These are phyloP conservation scores for Diaporthe batatas DNA, from an alignment of 2,329 filamentous ascomycete species.

Conservation along the genomic window DNA sequence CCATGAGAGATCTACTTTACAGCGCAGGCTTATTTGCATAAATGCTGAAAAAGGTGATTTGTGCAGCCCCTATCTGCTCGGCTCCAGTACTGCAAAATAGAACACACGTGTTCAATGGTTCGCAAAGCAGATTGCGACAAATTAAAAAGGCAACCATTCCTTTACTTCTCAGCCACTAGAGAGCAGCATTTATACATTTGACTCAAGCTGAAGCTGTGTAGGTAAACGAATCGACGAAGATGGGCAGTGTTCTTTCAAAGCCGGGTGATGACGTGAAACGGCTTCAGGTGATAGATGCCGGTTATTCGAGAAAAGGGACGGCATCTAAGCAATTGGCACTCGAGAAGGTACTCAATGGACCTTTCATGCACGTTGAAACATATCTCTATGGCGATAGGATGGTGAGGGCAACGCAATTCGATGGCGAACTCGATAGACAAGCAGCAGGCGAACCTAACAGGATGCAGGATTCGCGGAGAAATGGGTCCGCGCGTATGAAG, in stretches of 20 bases:
- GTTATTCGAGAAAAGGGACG: constrained; percentile 29
- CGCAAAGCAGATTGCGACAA: not conserved
- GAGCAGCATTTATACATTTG: too few species aligned
- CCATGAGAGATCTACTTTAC: not conserved
- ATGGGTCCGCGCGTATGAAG: constrained; percentile 17
- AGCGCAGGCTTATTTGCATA: not conserved
- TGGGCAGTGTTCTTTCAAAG: constrained; percentile 29
- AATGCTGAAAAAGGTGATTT: not conserved
- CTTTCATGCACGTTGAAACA: constrained; percentile 24
- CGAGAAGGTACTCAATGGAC: not conserved
- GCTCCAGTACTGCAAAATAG: not conserved
- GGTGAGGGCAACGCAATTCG: not conserved
- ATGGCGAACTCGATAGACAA: too few species aligned
- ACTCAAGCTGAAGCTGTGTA: not conserved
- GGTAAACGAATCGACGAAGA: not conserved
- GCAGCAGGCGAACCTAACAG: not conserved
- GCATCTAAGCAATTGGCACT: constrained; percentile 24
- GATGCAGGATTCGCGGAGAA: constrained; percentile 15
- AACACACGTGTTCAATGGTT: not conserved
- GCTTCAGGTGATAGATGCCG: constrained; percentile 32
- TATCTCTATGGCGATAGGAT: constrained; percentile 18
- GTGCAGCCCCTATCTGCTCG: not conserved
- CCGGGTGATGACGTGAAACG: not conserved
- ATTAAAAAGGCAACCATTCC: not conserved
- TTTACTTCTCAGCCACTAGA: not conserved